These are phyloP conservation scores for Aquilaria sinensis DNA, from an alignment of 345 rosid species.

Conservation along the genomic window DNA sequence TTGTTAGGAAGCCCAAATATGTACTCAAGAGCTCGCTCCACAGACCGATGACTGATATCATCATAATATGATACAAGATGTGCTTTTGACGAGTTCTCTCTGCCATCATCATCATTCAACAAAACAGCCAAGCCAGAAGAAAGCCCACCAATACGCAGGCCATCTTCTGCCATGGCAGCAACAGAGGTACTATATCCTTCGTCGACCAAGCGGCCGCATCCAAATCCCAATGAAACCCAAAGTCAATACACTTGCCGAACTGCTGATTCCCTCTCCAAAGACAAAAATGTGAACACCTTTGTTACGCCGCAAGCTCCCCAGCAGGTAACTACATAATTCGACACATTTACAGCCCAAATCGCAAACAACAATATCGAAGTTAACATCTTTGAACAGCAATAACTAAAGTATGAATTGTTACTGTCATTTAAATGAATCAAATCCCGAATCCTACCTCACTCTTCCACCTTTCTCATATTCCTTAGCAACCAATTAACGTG, in stretches of 20 bases:
- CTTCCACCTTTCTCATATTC: no score
- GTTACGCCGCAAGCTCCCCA: conserved; percentile 11
- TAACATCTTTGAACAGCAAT: background rate
- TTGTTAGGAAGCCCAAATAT: conserved; percentile 59
- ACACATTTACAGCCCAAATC: conserved; percentile 3
- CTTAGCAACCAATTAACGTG: no score
- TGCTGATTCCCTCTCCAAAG: background rate
- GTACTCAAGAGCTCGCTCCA: conserved; percentile 78
- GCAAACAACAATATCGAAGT: conserved; percentile 14
- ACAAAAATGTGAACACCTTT: background rate
- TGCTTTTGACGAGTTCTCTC: conserved; percentile 39
- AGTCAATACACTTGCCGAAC: conserved; percentile 6
- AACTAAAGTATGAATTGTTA: background rate
- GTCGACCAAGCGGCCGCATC: conserved; percentile 4
- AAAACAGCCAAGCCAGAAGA: conserved; percentile 90
- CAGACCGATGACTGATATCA: conserved; percentile 63
- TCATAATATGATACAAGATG: conserved; percentile 69
- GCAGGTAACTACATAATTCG: conserved; percentile 10
- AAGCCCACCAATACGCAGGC: conserved; percentile 54
- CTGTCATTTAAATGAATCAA: conserved; percentile 1
- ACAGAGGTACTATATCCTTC: conserved; percentile 10
- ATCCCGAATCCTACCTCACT: no score
- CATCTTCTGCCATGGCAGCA: conserved; percentile 73
- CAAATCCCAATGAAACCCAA: conserved; percentile 15
- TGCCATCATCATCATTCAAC: conserved; percentile 56